A percentile compares a stretch with the other conserved stretches of the same genome.
Conservation (phyloP, 495 filamentous ascomycete genomes). For the Podospora anserina region DNA sequence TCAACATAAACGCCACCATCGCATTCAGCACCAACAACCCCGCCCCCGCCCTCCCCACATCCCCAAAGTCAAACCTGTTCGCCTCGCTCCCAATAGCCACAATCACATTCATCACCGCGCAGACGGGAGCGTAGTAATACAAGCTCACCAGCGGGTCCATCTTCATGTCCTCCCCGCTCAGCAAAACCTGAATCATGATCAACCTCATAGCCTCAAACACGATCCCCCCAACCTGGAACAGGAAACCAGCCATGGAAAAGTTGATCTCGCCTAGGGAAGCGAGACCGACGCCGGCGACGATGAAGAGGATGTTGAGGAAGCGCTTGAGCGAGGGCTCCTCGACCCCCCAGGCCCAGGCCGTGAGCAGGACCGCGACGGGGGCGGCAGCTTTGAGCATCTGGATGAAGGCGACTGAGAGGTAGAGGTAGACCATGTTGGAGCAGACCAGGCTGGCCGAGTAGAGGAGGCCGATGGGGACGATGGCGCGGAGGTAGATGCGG, state of each 20-base stretch:
- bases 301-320: slow-evolving; percentile 66
- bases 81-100: slow-evolving; percentile 61
- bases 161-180: slow-evolving; percentile 62
- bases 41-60: slow-evolving; percentile 56
- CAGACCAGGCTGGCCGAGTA: slow-evolving; percentile 71
- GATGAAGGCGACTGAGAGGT: slow-evolving; percentile 73
- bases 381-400: slow-evolving; percentile 80
- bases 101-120: slow-evolving; percentile 69
- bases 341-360: slow-evolving; percentile 62
- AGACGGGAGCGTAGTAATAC: slow-evolving; percentile 82
- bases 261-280: slow-evolving; percentile 74
- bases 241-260: slow-evolving; percentile 64
- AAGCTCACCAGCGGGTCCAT: slow-evolving; percentile 83
- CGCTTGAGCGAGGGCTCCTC: slow-evolving; percentile 56
- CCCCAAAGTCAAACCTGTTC: slow-evolving; percentile 48
- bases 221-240: slow-evolving; percentile 68
- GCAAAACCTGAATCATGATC: slow-evolving; percentile 71
- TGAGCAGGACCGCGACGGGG: slow-evolving; percentile 65
- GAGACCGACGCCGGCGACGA: slow-evolving; percentile 69
- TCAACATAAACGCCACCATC: slow-evolving; percentile 69
- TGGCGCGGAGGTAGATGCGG: slow-evolving; percentile 63
- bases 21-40: slow-evolving; percentile 63
- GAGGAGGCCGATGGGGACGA: slow-evolving; percentile 71
- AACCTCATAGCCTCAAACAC: slow-evolving; percentile 73
- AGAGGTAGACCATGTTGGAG: slow-evolving; percentile 71